Evolutionary conservation across 1,139 yeast species (phyloP).

Genomic region (Yamadazyma sp.): DNA sequence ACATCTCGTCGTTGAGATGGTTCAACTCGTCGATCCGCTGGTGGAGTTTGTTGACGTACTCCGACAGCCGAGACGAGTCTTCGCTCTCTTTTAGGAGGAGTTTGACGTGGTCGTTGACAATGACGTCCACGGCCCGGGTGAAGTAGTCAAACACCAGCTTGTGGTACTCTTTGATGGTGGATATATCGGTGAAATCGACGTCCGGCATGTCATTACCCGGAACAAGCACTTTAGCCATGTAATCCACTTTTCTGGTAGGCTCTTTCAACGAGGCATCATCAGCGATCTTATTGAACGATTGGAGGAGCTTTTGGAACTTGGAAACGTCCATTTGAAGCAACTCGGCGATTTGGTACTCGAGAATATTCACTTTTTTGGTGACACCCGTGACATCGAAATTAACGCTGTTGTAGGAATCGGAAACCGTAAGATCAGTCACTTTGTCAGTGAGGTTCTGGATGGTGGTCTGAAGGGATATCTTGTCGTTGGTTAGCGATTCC

Average conservation of each 20-base stretch:
- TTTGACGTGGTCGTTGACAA: constrained; percentile 56
- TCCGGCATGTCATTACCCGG: constrained; percentile 7
- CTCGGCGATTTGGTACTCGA: constrained; percentile 40
- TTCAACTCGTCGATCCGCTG: constrained; percentile 32
- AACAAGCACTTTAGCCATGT: constrained; percentile 25
- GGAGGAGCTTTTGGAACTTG: constrained; percentile 43
- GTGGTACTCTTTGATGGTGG: constrained; percentile 44
- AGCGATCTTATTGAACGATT: constrained; percentile 53
- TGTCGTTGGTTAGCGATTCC: constrained; percentile 40
- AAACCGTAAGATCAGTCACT: constrained; percentile 22
- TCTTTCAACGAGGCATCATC: constrained; percentile 59
- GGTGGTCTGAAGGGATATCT: constrained; percentile 31
- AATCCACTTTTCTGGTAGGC: constrained; percentile 52
- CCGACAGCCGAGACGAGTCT: constrained; percentile 17
- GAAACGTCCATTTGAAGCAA: constrained; percentile 36
- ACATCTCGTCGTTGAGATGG: constrained; percentile 22
- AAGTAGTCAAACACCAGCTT: constrained; percentile 58
- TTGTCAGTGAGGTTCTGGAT: constrained; percentile 34
- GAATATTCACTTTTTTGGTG: constrained; percentile 19
- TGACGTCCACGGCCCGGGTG: constrained; percentile 56
- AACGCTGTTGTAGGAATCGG: constrained; percentile 17
- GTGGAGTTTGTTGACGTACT: constrained; percentile 30
- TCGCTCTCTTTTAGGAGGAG: constrained; percentile 39
- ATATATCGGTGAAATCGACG: constrained; percentile 25
- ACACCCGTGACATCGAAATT: constrained; percentile 4